Base-by-base conservation (phyloP, 2,329 filamentous ascomycete species). In the Cladosporium sp. region DNA sequence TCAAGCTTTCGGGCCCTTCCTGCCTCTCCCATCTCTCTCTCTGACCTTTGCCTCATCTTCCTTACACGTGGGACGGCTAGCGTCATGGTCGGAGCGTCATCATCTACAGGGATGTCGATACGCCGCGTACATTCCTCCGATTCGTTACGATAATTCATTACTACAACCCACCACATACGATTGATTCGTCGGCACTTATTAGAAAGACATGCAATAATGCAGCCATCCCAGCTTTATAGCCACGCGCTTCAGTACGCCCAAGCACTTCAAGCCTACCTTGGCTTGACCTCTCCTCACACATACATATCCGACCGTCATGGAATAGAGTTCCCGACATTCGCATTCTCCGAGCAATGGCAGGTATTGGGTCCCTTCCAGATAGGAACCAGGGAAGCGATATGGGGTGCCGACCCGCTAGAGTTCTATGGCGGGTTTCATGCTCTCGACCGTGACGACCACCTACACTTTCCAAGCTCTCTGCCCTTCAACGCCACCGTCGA, bases 371-470 rank as follows among this genome's bases (percentile, higher is more conserved):
- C 79, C 7, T 83, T 82, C 58, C 74, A 77, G 55, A 74, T 78
- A 50, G 80, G 80, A 53, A 83, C 78, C 49, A 69, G 79, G 76
- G 80, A 82, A 66, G 76, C 76, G 18, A 67, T 75, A 20, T 83
- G 79, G 79, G 79, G 79, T 34, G 73, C 79, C 27, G 80, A 83
- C 66, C 80, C 79, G 32, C 67, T 82, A 36, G 78, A 81, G 56
- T 65, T 64, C 48, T 56, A 71, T 47, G 79, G 79, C 37, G 79
- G 79, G 37, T 82, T 82, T 59, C 69, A 66, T 50, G 64, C 63
- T 30, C 64, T 81, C 24, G 56, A 64, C 9, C 75, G 71, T 59
- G 65, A 77, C 59, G 54, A 63, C 2, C 55, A 69, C 15, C 67
- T 69, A 27, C 61, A 54, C 1, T 82, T 76, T 57, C 65, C 64